These are phyloP conservation scores for Cyamopsis tetragonoloba DNA, from an alignment of 306 rosid species.

Conservation along the genomic window DNA sequence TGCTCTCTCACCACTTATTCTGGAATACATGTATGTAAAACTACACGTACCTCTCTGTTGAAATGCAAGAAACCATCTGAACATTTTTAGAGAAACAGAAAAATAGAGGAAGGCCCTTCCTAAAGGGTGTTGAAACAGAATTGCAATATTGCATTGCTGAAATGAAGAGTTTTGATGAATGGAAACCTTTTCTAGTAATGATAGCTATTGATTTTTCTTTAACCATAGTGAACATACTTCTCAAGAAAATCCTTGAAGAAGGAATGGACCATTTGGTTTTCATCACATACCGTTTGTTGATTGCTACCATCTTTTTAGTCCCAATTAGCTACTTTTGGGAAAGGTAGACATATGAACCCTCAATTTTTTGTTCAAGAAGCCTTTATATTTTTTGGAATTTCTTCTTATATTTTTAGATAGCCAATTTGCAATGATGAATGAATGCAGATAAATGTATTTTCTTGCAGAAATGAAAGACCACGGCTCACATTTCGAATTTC, in stretches of 20 bases:
- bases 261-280: constrained; percentile 91
- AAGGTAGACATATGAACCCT: constrained; percentile 52
- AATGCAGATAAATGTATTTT: constrained; percentile 2
- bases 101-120: constrained; percentile 1
- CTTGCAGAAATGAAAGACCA: constrained; percentile 63
- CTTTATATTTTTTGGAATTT: neutral
- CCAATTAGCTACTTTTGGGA: constrained; percentile 72
- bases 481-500: constrained; percentile 56
- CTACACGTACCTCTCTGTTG: constrained; percentile 12
- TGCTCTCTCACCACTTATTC: constrained; percentile 63
- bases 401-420: neutral
- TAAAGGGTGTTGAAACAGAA: no score
- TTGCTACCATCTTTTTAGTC: constrained; percentile 67
- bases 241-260: constrained; percentile 73
- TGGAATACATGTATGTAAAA: constrained; percentile 32
- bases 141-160: constrained; percentile 27
- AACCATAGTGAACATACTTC: constrained; percentile 71
- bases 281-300: constrained; percentile 64
- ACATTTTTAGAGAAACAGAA: constrained; percentile 8
- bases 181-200: constrained; percentile 80
- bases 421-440: neutral
- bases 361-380: neutral
- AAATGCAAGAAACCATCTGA: constrained; percentile 11
- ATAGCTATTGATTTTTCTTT: constrained; percentile 61
- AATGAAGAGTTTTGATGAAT: constrained; percentile 51